A percentile compares a stretch with the other conserved stretches of the same genome.
Conservation (phyloP, 495 filamentous ascomycete species). For the Antarctomyces pellizariae region DNA sequence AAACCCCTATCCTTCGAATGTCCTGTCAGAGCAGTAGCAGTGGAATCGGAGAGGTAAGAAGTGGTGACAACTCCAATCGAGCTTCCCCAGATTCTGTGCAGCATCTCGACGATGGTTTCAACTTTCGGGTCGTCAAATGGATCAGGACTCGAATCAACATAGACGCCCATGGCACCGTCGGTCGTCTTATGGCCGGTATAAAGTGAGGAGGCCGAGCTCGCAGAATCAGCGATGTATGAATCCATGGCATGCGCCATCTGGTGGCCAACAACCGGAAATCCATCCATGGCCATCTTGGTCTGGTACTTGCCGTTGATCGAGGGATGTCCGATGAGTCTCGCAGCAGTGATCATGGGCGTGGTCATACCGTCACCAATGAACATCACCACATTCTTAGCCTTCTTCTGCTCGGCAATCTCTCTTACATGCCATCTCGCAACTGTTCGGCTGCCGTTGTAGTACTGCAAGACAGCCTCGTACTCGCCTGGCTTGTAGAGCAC, state of each 20-base stretch:
- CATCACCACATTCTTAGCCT: constrained; percentile 55
- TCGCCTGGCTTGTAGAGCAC: constrained; percentile 45
- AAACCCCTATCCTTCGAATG: constrained; percentile 37
- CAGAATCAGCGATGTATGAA: constrained; percentile 53
- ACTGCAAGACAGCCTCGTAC: constrained; percentile 45
- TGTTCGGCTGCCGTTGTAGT: constrained; percentile 39
- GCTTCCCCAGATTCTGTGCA: constrained; percentile 33
- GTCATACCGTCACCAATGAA: constrained; percentile 30
- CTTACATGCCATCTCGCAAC: constrained; percentile 46
- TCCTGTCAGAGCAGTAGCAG: constrained; percentile 40
- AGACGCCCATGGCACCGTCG: constrained; percentile 50
- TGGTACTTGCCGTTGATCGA: constrained; percentile 53
- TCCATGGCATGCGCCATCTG: constrained; percentile 56
- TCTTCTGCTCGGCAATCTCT: constrained; percentile 34
- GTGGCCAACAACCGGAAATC: constrained; percentile 48
- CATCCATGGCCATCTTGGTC: constrained; percentile 38
- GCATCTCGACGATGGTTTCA: constrained; percentile 51
- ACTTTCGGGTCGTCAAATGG: constrained; percentile 55
- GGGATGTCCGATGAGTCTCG: constrained; percentile 52
- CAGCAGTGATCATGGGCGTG: constrained; percentile 23
- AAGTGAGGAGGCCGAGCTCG: constrained; percentile 50
- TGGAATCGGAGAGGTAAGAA: constrained; percentile 37
- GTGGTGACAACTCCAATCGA: constrained; percentile 16
- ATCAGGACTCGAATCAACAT: constrained; percentile 39
- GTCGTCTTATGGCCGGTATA: constrained; percentile 55